These are phyloP conservation scores for Fusarium goolgardi DNA, from an alignment of 2,329 filamentous ascomycete species.

Conservation along the genomic window DNA sequence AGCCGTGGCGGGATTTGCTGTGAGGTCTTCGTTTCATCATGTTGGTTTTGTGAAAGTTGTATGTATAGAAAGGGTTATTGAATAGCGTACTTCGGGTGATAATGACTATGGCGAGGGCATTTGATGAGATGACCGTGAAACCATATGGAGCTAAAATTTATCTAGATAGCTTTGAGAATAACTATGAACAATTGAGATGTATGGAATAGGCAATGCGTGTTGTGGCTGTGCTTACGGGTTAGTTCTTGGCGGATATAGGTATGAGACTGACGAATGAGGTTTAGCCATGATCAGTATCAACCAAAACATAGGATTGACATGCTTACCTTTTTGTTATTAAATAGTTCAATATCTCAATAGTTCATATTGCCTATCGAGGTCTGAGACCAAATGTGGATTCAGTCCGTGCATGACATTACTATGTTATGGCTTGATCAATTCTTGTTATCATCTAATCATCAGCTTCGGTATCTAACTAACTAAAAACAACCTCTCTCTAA, in stretches of 20 bases:
- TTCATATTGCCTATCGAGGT: neutral
- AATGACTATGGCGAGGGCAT: fast-evolving
- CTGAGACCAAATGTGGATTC: neutral
- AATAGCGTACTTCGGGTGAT: no score
- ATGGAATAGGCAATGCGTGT: neutral
- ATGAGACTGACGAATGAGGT: constrained; percentile 14
- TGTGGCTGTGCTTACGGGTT: constrained; percentile 41
- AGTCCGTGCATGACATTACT: neutral
- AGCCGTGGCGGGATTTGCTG: constrained; percentile 44
- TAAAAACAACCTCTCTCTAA: neutral
- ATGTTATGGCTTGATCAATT: neutral
- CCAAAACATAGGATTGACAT: neutral
- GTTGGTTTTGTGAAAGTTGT: neutral
- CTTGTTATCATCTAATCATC: neutral
- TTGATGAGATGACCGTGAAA: neutral
- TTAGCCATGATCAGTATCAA: neutral
- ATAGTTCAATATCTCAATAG: neutral
- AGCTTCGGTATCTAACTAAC: neutral
- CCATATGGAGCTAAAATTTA: neutral
- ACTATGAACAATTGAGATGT: neutral
- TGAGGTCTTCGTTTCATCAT: constrained; percentile 44
- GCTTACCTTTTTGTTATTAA: neutral
- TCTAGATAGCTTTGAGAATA: neutral
- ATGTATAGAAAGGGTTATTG: neutral
- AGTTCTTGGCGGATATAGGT: neutral